phyloP scores from a whole-genome alignment of 1,284 basidiomycete genomes.

The Leccinum subrobustum region DNA sequence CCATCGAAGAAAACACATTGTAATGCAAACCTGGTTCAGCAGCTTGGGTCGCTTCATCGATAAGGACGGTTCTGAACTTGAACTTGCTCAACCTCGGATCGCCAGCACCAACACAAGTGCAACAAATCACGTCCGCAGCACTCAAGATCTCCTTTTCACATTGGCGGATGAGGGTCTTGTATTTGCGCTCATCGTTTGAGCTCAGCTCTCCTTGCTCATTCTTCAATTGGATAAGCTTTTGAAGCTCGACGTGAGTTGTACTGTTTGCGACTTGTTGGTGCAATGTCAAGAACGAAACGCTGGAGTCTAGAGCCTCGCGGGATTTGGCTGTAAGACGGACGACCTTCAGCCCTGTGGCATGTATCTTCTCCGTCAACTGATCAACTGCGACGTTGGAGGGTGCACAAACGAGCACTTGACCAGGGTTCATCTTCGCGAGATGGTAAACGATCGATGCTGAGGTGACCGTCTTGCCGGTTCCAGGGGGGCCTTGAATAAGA shows the following conservation, averaged over 20 bases:
- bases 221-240: slow-evolving; percentile 97
- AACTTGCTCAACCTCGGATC: slow-evolving; percentile 94
- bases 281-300: slow-evolving; percentile 89
- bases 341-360: slow-evolving; percentile 94
- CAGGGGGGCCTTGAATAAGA: slow-evolving; percentile 97
- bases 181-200: slow-evolving; percentile 95
- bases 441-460: slow-evolving; percentile 99
- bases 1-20: slow-evolving; percentile 1
- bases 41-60: slow-evolving; percentile 98
- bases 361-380: slow-evolving; percentile 98
- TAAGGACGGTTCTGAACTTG: slow-evolving; percentile 97
- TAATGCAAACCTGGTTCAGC: slow-evolving; percentile 84
- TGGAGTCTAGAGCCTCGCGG: slow-evolving; percentile 94
- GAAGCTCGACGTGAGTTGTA: slow-evolving; percentile 91
- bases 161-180: slow-evolving; percentile 91
- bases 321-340: slow-evolving; percentile 98
- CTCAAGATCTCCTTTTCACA: slow-evolving; percentile 97
- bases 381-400: slow-evolving; percentile 99
- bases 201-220: slow-evolving; percentile 97
- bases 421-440: slow-evolving; percentile 98
- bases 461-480: slow-evolving; percentile 98
- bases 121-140: slow-evolving; percentile 97
- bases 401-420: slow-evolving; percentile 97
- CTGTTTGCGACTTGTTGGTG: slow-evolving; percentile 98
- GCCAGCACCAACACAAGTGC: slow-evolving; percentile 97